Base-by-base conservation (phyloP, 2,329 filamentous ascomycete species). In the Xylariaceae sp. region DNA sequence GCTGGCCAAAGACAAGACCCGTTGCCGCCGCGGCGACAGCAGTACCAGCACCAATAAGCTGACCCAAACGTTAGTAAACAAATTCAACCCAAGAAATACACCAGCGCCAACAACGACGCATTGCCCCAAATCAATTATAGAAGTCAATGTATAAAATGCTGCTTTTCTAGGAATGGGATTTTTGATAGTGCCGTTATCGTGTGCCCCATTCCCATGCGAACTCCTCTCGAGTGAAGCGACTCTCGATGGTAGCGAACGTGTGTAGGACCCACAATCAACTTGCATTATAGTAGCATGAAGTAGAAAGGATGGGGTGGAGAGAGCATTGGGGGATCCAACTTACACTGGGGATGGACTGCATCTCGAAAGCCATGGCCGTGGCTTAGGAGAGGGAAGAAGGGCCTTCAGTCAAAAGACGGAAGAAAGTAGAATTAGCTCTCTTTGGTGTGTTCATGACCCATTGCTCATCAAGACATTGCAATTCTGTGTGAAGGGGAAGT, bases 11-110 rank as follows among this genome's bases (percentile, higher is more conserved):
- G 61, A 81, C 80, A 58, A 85, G 72, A 63, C 82, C 82, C 63
- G 76, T 78, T 70, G 81, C 77, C 63, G 82, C 82, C 66, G 81
- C 81, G 72, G 82, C 82, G 69, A 84, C 79, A 61, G 81, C 81
- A 72, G 81, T 82, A 70, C 82, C 81, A 63, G 82, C 80, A 71
- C 81, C 82, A 72, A 84, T 79, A 64, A 85, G 81, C 82, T 85
- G 65, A 49, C 47, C 24, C 58, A 50, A 57, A 39, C 50, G 57
- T 67, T 50, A 66, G 63, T 53, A 58, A 56, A 54, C 29, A 37
- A 36, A 44, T 42, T 51, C 26, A 46, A 27, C 20, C 30, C 15
- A 21, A 36, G 37, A 18, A 27, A n/a, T 37, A 30, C 58, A 26
- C 29, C 23, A 29, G 6, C 7, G 35, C 23, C 20, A 57, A 47